Base-by-base conservation (phyloP, 2,329 filamentous ascomycete species). In the Colletotrichum brevisporum region DNA sequence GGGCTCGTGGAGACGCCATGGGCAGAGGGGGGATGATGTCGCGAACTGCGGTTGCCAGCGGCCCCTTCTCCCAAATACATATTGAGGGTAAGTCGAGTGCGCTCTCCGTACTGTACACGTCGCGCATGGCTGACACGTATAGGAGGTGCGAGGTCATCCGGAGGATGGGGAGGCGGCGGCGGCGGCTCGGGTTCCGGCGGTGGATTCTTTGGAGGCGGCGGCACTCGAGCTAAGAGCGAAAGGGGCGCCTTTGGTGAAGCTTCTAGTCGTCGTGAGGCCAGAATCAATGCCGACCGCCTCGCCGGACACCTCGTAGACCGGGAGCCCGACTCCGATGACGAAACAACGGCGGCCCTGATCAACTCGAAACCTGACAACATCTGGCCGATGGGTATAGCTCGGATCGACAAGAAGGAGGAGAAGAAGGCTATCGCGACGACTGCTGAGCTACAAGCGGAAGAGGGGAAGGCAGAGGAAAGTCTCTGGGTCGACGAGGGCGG, bases 231-330 rank as follows among this genome's bases (percentile, higher is more conserved):
- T 41, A 82, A 80, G 62, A 74, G 77, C 52, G 79, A 84, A 60
- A 76, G 76, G 50, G 67, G 70, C 56, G 81, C 79, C 48, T 83
- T 84, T 67, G 77, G 78, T 45, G 79, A 83, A 53, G 77, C 75
- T 18, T 75, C 76, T 16, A 72, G 73, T 18, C 71, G 75, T 64
- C 78, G 80, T 67, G 85, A 88, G 70, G 73, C 81, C 41, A 79
- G 88, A 76, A 85, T 89, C 75, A 88, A 89, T 72, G 85, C 86
- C 72, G 87, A 90, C 73, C 82, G 83, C 64, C 85, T 90, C 55
- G 86, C 85, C 72, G 74, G 76, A 56, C 78, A 83, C 77, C 72
- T 81, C 60, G 74, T 81, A 63, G 56, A 21, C 73, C 76, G 43
- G 75, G 71, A 65, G 74, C 74, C 18, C 41, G 58, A 70, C 57